phyloP scores from a whole-genome alignment of 352 stramenopile genomes.

The Globisporangium spiculum region DNA sequence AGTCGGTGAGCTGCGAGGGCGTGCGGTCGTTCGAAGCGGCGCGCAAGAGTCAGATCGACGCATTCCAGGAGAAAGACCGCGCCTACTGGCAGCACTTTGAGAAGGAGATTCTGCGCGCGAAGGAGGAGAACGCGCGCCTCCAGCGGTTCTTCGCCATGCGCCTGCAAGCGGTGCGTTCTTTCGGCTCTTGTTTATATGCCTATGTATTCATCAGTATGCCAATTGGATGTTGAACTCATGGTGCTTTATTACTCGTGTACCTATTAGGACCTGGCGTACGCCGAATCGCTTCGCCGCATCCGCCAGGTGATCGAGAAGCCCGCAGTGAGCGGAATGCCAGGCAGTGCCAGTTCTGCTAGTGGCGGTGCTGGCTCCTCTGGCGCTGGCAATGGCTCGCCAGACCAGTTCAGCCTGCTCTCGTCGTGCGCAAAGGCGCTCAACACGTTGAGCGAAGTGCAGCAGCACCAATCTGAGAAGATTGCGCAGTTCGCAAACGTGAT shows the following conservation, averaged over 20 bases:
- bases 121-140: conserved; percentile 62
- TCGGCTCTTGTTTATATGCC: background rate
- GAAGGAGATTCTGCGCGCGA: conserved; percentile 58
- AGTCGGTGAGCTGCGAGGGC: conserved; percentile 48
- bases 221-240: background rate
- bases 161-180: conserved; percentile 44
- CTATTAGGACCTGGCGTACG: conserved; percentile 65
- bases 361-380: background rate
- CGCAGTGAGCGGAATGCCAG: background rate
- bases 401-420: conserved; percentile 24
- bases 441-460: conserved; percentile 64
- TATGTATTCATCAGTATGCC: background rate
- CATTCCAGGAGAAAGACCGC: conserved; percentile 60
- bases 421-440: conserved; percentile 63
- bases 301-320: conserved; percentile 51
- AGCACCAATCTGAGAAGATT: conserved; percentile 76
- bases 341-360: background rate
- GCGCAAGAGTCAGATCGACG: conserved; percentile 71
- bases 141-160: conserved; percentile 68
- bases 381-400: background rate
- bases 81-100: conserved; percentile 81
- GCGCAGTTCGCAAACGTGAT: conserved; percentile 70
- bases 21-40: conserved; percentile 65
- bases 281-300: conserved; percentile 63
- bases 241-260: background rate